phyloP scores from a whole-genome alignment of 169 alveolate genomes.

The Plasmodium vinckei region DNA sequence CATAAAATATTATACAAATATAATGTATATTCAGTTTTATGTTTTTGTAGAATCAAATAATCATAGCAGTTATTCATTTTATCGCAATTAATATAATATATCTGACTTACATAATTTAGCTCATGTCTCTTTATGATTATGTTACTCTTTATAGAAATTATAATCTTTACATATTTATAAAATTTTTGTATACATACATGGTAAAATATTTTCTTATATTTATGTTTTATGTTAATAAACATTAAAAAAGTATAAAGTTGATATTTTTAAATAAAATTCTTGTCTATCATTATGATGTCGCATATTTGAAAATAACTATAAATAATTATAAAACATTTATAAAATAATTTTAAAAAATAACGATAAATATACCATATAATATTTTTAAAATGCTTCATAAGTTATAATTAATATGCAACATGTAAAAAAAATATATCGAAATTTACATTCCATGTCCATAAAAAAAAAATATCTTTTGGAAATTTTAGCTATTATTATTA shows the following conservation, averaged over 20 bases:
- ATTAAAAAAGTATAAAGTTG: not conserved
- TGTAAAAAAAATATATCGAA: not conserved
- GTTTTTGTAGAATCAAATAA: slow-evolving; percentile 9
- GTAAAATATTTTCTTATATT: not conserved
- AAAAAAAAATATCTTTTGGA: not conserved
- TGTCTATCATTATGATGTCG: slow-evolving; percentile 53
- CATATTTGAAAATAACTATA: slow-evolving; percentile 1
- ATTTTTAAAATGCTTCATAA: not conserved
- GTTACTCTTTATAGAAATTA: slow-evolving; percentile 3
- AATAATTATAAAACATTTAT: not conserved
- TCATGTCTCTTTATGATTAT: slow-evolving; percentile 46
- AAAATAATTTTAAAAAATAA: not conserved
- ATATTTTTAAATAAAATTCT: slow-evolving; percentile 3
- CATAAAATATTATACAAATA: not conserved
- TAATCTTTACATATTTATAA: slow-evolving; percentile 11
- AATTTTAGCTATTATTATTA: not conserved
- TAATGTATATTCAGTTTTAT: slow-evolving; percentile 1
- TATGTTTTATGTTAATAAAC: not conserved
- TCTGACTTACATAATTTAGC: not conserved
- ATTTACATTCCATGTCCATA: not conserved
- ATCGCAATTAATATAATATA: too few relatives aligned
- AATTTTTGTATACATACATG: not conserved
- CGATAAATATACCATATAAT: not conserved
- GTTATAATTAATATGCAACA: slow-evolving; percentile 5
- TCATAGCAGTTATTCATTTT: slow-evolving; percentile 5